These are phyloP conservation scores for Ricinus communis DNA, from an alignment of 345 rosid genomes.

Conservation along the genomic window DNA sequence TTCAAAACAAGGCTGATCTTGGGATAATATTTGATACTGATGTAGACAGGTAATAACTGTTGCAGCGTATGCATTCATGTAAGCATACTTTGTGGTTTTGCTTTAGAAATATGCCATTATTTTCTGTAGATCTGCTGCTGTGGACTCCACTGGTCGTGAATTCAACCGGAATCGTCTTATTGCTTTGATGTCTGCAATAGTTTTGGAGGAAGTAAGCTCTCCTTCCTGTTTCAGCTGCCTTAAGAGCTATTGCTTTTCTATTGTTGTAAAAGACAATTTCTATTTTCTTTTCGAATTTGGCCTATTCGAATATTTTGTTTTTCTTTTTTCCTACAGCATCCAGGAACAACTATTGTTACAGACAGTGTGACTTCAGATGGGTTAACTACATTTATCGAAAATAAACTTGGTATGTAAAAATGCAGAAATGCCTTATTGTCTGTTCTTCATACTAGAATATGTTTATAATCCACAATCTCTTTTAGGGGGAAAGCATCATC, in stretches of 20 bases:
- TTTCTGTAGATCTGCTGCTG: constrained; percentile 89
- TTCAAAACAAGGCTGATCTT: constrained; percentile 82
- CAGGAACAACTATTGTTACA: constrained; percentile 91
- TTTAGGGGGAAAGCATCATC: constrained; percentile 88
- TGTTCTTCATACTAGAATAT: constrained; percentile 5
- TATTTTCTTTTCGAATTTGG: background rate
- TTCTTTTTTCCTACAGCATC: constrained; percentile 54
- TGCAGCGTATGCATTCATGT: background rate
- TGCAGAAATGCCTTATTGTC: background rate
- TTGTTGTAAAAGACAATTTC: background rate
- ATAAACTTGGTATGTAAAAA: constrained; percentile 73
- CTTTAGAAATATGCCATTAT: background rate
- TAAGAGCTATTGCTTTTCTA: constrained; percentile 2
- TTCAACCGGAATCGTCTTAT: constrained; percentile 90
- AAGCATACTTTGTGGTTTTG: background rate
- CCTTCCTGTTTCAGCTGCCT: constrained; percentile 12
- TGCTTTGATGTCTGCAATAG: constrained; percentile 91
- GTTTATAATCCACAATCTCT: constrained; percentile 20
- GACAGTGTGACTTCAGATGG: constrained; percentile 99
- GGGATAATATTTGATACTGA: constrained; percentile 99
- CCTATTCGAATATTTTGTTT: background rate
- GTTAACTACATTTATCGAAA: constrained; percentile 75
- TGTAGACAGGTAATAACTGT: constrained; percentile 72
- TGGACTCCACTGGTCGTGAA: constrained; percentile 85
- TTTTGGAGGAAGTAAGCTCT: constrained; percentile 81